Evolutionary conservation across 2,329 filamentous ascomycete genomes (phyloP), one percentile per base, ranked within the genome.

Genomic region (Alternaria burnsii): DNA sequence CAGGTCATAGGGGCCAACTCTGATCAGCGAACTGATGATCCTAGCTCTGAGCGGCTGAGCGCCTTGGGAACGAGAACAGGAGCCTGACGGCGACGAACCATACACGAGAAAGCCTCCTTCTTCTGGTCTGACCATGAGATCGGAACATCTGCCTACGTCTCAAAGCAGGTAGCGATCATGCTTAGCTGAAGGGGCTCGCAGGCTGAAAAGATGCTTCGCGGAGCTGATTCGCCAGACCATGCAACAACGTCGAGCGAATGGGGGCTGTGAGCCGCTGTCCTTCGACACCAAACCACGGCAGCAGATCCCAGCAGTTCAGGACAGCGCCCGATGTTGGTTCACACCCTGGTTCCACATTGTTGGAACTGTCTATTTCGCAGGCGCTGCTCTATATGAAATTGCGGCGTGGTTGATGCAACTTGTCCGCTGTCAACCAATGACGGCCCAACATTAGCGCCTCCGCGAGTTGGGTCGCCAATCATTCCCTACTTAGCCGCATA

Each of bases 341-440:
- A 52, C 54, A 28, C 47, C 38, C 59, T 47, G 57, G 50, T 51
- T 52, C 51, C 52, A 18, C 54, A 56, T 57, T 55, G 55, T 53
- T 61, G 59, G 64, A 50, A 46, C 34, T 52, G 46, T 47, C 52
- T 40, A 46, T 43, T 48, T 52, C 56, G 59, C 62, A 66, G 59
- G 59, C 62, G 64, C 62, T 66, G 48, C 56, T 46, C 46, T 59
- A 63, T 54, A 67, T 67, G 62, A 57, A 53, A 53, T 53, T 67
- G 64, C 57, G 64, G 66, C 66, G 60, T 41, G 57, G 66, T 58
- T 41, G 55, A 58, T 52, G 58, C 56, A 58, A 26, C 52, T 38
- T 56, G 62, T 60, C 44, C 28, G 26, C 32, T 43, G n/a, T 60
- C 54, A 38, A 22, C 66, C 62, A 67, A 67, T 69, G 8, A 62